These are phyloP conservation scores for Naganishia friedmannii DNA, from an alignment of 768 basidiomycete species.

Conservation along the genomic window DNA sequence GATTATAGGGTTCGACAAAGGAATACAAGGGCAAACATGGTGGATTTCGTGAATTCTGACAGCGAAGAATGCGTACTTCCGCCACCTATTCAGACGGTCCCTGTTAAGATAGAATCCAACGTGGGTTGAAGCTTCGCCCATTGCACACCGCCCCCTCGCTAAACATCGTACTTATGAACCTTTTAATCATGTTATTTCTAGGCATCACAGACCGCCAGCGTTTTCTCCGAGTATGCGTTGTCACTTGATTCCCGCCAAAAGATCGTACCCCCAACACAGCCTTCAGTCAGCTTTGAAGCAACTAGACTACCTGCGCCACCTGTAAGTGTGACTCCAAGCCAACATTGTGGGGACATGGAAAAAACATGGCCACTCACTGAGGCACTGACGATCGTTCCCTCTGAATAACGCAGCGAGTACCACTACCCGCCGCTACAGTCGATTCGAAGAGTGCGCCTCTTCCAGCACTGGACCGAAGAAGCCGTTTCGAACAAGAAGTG, in stretches of 20 bases:
- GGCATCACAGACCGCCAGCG: not conserved
- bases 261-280: not conserved
- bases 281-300: slow-evolving; percentile 18
- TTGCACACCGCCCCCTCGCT: not conserved
- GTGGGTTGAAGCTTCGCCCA: too few species aligned
- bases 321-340: not conserved
- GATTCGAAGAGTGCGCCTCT: not conserved
- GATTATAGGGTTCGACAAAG: not conserved
- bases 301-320: slow-evolving; percentile 12
- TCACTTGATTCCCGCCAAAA: not conserved
- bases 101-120: not conserved
- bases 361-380: not conserved
- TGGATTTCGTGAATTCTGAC: not conserved
- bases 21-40: not conserved
- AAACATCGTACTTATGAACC: too few species aligned
- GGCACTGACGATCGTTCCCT: too few species aligned
- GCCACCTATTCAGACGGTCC: not conserved
- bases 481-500: slow-evolving; percentile 19
- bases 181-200: not conserved
- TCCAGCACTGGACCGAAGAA: not conserved
- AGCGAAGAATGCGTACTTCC: not conserved
- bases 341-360: not conserved
- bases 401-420: not conserved
- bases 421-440: not conserved
- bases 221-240: not conserved